These are phyloP conservation scores for Cordyceps cicadae DNA, from an alignment of 2,329 filamentous ascomycete genomes.

Conservation along the genomic window DNA sequence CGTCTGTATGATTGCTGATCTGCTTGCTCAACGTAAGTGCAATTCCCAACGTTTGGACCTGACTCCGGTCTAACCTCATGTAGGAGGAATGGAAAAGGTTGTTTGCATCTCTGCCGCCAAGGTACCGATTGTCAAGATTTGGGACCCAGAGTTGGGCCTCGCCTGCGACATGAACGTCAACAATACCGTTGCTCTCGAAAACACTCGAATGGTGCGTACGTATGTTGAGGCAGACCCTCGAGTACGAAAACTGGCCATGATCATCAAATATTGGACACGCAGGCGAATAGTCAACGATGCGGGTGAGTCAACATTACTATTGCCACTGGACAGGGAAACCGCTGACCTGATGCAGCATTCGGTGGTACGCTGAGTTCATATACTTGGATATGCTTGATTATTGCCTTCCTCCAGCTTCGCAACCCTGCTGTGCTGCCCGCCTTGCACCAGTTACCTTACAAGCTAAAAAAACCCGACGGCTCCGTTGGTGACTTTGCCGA, in stretches of 20 bases:
- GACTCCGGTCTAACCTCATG: slow-evolving; percentile 29
- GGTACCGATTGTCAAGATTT: slow-evolving; percentile 97
- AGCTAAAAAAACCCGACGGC: slow-evolving; percentile 50
- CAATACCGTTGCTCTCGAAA: slow-evolving; percentile 88
- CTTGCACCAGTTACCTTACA: slow-evolving; percentile 59
- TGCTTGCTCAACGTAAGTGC: slow-evolving; percentile 74
- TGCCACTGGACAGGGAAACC: background rate
- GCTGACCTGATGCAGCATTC: slow-evolving; percentile 51
- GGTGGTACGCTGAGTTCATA: slow-evolving; percentile 95
- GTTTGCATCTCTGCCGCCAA: slow-evolving; percentile 92
- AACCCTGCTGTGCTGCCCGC: slow-evolving; percentile 76
- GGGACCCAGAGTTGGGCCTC: slow-evolving; percentile 85
- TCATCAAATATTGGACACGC: slow-evolving; percentile 96
- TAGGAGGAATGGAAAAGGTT: slow-evolving; percentile 94
- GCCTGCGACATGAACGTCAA: slow-evolving; percentile 99
- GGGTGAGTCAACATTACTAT: slow-evolving; percentile 49
- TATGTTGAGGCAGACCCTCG: slow-evolving; percentile 91
- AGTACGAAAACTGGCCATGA: slow-evolving; percentile 88
- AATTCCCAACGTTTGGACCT: background rate
- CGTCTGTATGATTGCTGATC: slow-evolving; percentile 82
- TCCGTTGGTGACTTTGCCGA: slow-evolving; percentile 75
- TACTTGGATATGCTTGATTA: slow-evolving; percentile 98
- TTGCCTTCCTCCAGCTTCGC: slow-evolving; percentile 88
- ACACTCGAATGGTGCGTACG: slow-evolving; percentile 94
- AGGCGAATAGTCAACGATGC: slow-evolving; percentile 90